Percentiles rank a stretch among this genome's conserved stretches.
phyloP scores from a whole-genome alignment of 2,329 filamentous ascomycete species.

The Cladosporium sp. region DNA sequence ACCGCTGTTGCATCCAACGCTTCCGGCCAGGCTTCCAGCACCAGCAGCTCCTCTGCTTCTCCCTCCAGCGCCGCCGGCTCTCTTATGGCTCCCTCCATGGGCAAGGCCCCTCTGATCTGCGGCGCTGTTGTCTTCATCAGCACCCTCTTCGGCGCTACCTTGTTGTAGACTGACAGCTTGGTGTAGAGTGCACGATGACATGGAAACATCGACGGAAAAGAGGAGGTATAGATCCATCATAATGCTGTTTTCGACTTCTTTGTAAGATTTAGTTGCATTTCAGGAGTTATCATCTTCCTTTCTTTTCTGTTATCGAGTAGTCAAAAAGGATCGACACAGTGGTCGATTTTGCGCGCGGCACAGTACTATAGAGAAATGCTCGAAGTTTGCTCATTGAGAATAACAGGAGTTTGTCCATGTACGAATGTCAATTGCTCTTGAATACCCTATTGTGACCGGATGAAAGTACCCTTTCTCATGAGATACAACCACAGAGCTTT shows the following conservation, averaged over 20 bases:
- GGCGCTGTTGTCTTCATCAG: slow-evolving; percentile 49
- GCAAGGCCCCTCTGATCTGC: slow-evolving; percentile 49
- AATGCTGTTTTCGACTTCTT: neutral
- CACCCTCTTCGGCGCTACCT: slow-evolving; percentile 50
- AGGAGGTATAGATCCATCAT: neutral
- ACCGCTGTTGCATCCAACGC: slow-evolving; percentile 33
- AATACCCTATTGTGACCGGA: no score
- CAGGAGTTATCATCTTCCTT: neutral
- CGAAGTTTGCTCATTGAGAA: no score
- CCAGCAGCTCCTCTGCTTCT: slow-evolving; percentile 26
- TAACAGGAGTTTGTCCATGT: no score
- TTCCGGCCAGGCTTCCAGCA: slow-evolving; percentile 27
- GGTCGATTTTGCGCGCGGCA: neutral
- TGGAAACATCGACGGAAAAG: neutral
- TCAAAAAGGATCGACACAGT: neutral
- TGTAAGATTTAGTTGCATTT: neutral
- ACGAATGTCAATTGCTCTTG: no score
- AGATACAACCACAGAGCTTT: no score
- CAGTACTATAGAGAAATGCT: no score
- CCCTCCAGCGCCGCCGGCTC: slow-evolving; percentile 37
- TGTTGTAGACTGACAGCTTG: slow-evolving; percentile 38
- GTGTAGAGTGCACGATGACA: slow-evolving; percentile 17
- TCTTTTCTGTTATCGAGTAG: neutral
- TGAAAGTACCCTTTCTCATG: no score
- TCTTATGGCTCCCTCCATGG: slow-evolving; percentile 42